phyloP scores from a whole-genome alignment of 805 yeast species.

The Candida germanica region DNA sequence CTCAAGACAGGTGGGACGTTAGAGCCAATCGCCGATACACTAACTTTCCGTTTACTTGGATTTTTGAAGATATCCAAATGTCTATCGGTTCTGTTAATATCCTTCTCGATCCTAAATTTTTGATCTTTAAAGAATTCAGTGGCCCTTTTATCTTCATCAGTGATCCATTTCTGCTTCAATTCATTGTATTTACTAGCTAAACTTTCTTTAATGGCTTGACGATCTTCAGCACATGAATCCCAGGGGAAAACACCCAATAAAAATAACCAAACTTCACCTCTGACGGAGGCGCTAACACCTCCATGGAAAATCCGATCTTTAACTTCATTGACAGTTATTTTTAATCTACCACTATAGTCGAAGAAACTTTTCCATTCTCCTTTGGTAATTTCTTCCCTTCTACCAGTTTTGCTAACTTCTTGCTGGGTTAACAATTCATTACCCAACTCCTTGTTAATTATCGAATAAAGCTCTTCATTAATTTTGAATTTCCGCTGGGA shows the following conservation, averaged over 20 bases:
- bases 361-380: conserved; percentile 86
- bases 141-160: conserved; percentile 47
- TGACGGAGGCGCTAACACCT: conserved; percentile 57
- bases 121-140: conserved; percentile 85
- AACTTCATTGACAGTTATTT: conserved; percentile 72
- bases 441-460: conserved; percentile 61
- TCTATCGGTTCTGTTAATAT: conserved; percentile 88
- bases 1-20: conserved; percentile 16
- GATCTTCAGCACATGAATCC: conserved; percentile 73
- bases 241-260: conserved; percentile 82
- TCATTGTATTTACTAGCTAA: conserved; percentile 59
- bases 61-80: conserved; percentile 59
- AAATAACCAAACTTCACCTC: conserved; percentile 84
- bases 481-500: conserved; percentile 50
- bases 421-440: conserved; percentile 53
- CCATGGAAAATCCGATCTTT: conserved; percentile 88
- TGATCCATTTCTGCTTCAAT: conserved; percentile 69
- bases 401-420: conserved; percentile 57
- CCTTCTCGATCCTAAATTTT: conserved; percentile 85
- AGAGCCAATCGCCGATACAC: conserved; percentile 10
- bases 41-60: conserved; percentile 28
- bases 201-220: conserved; percentile 55
- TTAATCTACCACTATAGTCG: conserved; percentile 72
- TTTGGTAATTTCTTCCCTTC: conserved; percentile 62
- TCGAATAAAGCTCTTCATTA: conserved; percentile 56